Base-by-base conservation (phyloP, 495 filamentous ascomycete genomes). In the Trichoderma gamsii region DNA sequence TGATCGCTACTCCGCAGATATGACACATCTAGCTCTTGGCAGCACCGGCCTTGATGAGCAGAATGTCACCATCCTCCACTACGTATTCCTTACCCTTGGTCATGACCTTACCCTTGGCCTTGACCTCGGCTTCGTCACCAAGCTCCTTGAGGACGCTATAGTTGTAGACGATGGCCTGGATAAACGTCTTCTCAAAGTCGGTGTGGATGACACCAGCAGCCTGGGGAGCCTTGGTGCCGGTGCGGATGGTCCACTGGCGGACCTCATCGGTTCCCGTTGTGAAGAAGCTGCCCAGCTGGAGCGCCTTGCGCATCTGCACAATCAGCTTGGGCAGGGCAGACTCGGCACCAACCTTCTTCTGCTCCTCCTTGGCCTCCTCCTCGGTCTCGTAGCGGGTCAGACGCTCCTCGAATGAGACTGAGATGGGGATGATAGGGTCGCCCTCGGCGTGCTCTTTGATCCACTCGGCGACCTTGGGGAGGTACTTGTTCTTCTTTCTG, bases 181-280 rank as follows among this genome's bases (percentile, higher is more conserved):
- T 99, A 81, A 99, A 99, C 0, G 96, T 99, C 87, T 99, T 99
- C 80, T 99, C 96, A 70, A 99, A 98, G 76, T 99, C 96, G 67
- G 89, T 91, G 81, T 99, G 96, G 72, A 99, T 99, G 68, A 98
- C 96, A 82, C 96, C 96, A 18, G 96, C 95, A 59, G 96, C 95
- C 75, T 93, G 91, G 21, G 96, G 96, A 43, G 96, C 96, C 83
- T 99, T 99, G 72, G 91, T 96, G 68, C 92, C 93, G 76, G 93
- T 93, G 52, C 96, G 87, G 76, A 99, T 94, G 41, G 93, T 98
- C 96, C 96, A 99, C 79, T 99, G 96, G 69, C 96, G 86, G 66
- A 99, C 96, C 82, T 99, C 96, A 75, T 99, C 96, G 44, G 92
- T 80, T 71, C 96, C 96, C 27, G 91, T 95, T 38, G 96, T 99